Evolutionary conservation across 371 early-diverging fungal species (phyloP).

Genomic region (Mucor irregularis): DNA sequence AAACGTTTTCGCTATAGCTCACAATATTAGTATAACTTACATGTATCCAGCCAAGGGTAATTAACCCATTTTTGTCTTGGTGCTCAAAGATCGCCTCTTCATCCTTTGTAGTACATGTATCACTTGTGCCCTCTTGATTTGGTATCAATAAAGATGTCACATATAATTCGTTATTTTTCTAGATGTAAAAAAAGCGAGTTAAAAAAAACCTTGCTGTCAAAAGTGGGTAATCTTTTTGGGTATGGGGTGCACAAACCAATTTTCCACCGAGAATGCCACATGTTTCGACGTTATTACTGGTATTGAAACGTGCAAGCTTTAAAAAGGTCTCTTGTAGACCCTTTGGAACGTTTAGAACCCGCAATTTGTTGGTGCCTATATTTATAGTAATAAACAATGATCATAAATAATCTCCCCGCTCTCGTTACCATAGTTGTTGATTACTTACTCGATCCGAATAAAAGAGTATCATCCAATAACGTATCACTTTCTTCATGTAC

Average conservation of each 20-base stretch:
- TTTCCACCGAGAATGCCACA: slow-evolving; percentile 86
- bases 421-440: neutral
- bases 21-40: slow-evolving; percentile 35
- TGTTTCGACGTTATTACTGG: slow-evolving; percentile 79
- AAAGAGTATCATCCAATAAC: no score
- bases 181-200: neutral
- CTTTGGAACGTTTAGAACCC: slow-evolving; percentile 70
- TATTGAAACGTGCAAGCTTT: slow-evolving; percentile 72
- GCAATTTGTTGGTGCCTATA: slow-evolving; percentile 30
- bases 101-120: slow-evolving; percentile 80
- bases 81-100: slow-evolving; percentile 84
- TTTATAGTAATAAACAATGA: neutral
- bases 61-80: slow-evolving; percentile 66
- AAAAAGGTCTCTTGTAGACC: slow-evolving; percentile 65
- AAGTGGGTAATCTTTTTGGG: no score
- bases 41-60: slow-evolving; percentile 91
- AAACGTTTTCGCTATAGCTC: neutral
- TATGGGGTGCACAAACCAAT: slow-evolving; percentile 47
- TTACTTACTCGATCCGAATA: slow-evolving; percentile 1
- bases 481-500: neutral
- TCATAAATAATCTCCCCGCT: neutral
- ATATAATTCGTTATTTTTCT: slow-evolving; percentile 63
- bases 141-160: slow-evolving; percentile 85
- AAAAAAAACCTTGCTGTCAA: no score
- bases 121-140: slow-evolving; percentile 85